phyloP scores from a whole-genome alignment of 2,329 filamentous ascomycete species.

The Corinectria fuckeliana region DNA sequence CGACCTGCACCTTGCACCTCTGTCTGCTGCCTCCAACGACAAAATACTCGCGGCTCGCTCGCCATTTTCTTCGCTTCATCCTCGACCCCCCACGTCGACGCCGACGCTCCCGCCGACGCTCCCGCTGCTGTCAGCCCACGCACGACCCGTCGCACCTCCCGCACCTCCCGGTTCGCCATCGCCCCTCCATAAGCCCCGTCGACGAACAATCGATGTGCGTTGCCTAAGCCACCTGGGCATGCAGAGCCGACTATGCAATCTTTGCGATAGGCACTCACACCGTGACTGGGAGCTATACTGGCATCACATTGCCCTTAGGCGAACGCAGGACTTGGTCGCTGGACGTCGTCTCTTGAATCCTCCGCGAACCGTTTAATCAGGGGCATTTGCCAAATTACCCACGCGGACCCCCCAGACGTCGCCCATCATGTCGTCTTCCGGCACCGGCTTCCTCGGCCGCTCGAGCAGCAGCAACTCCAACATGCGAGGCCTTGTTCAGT shows the following conservation, averaged over 20 bases:
- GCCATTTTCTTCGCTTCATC: slow-evolving; percentile 23
- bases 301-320: slow-evolving; percentile 15
- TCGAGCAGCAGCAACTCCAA: slow-evolving; percentile 70
- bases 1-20: slow-evolving; percentile 5
- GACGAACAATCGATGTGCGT: slow-evolving; percentile 38
- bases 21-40: slow-evolving; percentile 16
- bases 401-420: slow-evolving; percentile 17
- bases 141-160: slow-evolving; percentile 25
- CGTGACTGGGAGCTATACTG: slow-evolving; percentile 33
- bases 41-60: slow-evolving; percentile 12
- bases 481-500: slow-evolving; percentile 90
- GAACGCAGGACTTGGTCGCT: slow-evolving; percentile 12
- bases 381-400: slow-evolving; percentile 32
- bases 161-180: slow-evolving; percentile 31
- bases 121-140: slow-evolving; percentile 30
- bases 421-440: slow-evolving; percentile 60
- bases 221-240: slow-evolving; percentile 36
- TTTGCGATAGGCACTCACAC: slow-evolving; percentile 34
- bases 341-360: slow-evolving; percentile 18
- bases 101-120: slow-evolving; percentile 22
- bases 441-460: slow-evolving; percentile 68
- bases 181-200: slow-evolving; percentile 37
- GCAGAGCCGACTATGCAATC: slow-evolving; percentile 43
- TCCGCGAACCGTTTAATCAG: slow-evolving; percentile 31
- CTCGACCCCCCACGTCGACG: slow-evolving; percentile 16